Percentiles rank a stretch among this genome's conserved stretches.
phyloP scores from a whole-genome alignment of 495 filamentous ascomycete species.

The Neurospora sp. region DNA sequence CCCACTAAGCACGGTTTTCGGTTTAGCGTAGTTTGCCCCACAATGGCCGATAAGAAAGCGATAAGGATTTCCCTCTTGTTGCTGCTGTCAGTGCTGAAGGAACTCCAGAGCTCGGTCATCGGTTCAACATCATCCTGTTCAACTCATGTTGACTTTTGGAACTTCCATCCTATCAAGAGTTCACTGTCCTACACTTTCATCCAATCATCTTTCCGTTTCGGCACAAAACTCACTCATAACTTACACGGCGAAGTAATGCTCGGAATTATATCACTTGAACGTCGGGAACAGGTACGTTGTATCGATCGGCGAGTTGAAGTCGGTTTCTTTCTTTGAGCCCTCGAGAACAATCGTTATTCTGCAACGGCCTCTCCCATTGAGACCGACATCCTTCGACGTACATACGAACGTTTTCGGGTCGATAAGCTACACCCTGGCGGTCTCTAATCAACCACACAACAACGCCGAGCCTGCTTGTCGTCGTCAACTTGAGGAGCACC shows the following conservation, averaged over 20 bases:
- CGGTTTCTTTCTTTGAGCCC: neutral
- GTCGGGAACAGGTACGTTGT: neutral
- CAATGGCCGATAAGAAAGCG: conserved; percentile 10
- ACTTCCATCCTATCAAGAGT: neutral
- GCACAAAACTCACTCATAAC: neutral
- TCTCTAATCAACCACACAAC: neutral
- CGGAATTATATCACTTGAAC: neutral
- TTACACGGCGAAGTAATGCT: neutral
- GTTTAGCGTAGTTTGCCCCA: conserved; percentile 17
- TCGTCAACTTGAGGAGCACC: neutral
- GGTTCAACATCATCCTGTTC: neutral
- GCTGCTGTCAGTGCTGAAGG: neutral
- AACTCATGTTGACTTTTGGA: neutral
- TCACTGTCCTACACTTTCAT: neutral
- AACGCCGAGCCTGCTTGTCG: neutral
- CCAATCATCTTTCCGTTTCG: neutral
- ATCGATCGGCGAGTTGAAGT: neutral
- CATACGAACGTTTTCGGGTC: neutral
- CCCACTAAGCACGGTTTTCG: neutral
- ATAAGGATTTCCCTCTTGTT: conserved; percentile 6
- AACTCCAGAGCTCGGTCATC: neutral
- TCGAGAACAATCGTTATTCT: neutral
- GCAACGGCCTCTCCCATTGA: neutral
- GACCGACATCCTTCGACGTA: neutral
- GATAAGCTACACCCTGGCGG: neutral